phyloP scores from a whole-genome alignment of 805 yeast genomes.

The Barnettozyma sp. region DNA sequence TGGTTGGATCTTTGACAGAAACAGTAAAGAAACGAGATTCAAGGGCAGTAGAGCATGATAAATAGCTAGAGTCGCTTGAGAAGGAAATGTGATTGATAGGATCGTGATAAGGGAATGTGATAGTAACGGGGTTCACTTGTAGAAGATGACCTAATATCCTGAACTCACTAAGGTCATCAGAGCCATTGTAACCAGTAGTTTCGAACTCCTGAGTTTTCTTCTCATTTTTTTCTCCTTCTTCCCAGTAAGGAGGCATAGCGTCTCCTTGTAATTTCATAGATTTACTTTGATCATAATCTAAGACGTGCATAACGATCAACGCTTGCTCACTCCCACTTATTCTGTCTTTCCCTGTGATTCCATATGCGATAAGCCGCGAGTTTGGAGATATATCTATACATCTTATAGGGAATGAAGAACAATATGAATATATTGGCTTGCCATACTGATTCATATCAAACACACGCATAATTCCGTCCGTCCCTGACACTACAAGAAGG shows the following conservation, averaged over 20 bases:
- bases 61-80: constrained; percentile 60
- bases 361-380: constrained; percentile 65
- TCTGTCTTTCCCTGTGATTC: constrained; percentile 75
- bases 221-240: background rate
- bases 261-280: constrained; percentile 2
- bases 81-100: constrained; percentile 72
- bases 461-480: constrained; percentile 64
- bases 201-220: background rate
- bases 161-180: constrained; percentile 6
- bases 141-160: constrained; percentile 14
- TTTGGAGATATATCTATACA: constrained; percentile 66
- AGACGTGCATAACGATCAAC: constrained; percentile 54
- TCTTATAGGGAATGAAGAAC: constrained; percentile 68
- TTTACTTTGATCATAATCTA: constrained; percentile 8
- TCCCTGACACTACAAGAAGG: constrained; percentile 58
- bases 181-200: constrained; percentile 2
- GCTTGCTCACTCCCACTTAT: constrained; percentile 68
- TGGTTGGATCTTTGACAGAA: constrained; percentile 52
- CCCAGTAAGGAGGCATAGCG: constrained; percentile 1
- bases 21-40: constrained; percentile 78
- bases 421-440: constrained; percentile 57
- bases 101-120: constrained; percentile 81
- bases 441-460: constrained; percentile 54
- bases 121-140: constrained; percentile 53
- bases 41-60: constrained; percentile 60